A percentile compares a stretch with the other conserved stretches of the same genome.
These are phyloP conservation scores for Ustilago shanxiensis DNA, from an alignment of 1,284 basidiomycete species.

Conservation along the genomic window DNA sequence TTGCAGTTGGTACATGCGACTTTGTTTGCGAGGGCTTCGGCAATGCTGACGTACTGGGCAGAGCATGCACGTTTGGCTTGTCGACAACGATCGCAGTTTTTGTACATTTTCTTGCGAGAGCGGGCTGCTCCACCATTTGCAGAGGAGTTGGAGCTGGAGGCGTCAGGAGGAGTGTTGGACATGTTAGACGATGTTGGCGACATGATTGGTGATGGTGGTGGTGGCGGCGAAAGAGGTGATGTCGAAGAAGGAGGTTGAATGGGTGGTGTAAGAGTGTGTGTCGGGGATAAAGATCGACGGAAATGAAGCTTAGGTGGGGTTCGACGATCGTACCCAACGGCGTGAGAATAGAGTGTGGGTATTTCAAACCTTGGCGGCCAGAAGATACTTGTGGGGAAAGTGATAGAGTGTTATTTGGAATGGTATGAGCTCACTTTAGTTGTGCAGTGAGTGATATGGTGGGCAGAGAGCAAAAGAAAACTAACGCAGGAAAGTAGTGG, in stretches of 20 bases:
- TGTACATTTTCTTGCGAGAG: constrained; percentile 52
- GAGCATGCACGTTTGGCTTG: constrained; percentile 43
- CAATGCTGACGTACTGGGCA: constrained; percentile 39
- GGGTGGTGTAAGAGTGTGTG: not conserved
- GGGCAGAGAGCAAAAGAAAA: too few species aligned
- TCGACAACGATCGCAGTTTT: constrained; percentile 46
- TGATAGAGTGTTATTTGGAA: too few species aligned
- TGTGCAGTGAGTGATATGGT: not conserved
- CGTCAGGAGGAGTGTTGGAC: not conserved
- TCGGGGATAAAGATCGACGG: too few species aligned
- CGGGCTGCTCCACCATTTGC: not conserved
- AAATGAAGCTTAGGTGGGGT: not conserved
- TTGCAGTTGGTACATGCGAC: constrained; percentile 47
- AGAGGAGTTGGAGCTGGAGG: not conserved
- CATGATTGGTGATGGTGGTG: constrained; percentile 5
- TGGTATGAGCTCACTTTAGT: not conserved
- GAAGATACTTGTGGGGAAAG: too few species aligned
- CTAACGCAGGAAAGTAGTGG: too few species aligned
- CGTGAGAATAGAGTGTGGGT: not conserved
- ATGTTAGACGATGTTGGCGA: not conserved
- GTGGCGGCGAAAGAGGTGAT: not conserved
- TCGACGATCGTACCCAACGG: not conserved
- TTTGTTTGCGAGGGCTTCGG: constrained; percentile 36
- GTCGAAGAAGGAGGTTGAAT: not conserved
- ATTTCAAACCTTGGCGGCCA: not conserved